These are phyloP conservation scores for Melampsora medusae DNA, from an alignment of 1,284 basidiomycete genomes.

Conservation along the genomic window DNA sequence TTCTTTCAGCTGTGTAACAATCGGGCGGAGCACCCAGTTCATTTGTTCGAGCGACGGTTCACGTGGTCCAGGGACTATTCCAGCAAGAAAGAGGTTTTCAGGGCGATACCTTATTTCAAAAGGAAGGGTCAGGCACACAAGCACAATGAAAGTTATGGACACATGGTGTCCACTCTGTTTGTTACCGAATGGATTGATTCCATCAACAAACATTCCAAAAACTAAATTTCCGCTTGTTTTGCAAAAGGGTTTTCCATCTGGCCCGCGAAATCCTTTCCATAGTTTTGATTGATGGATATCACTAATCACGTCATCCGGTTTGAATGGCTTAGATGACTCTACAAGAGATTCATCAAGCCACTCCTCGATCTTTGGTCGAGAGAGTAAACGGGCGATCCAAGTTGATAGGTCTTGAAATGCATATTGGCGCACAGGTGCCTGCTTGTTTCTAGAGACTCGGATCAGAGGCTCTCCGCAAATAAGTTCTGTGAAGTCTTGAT, in stretches of 20 bases:
- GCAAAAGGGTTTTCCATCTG: background rate
- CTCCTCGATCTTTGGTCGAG: background rate
- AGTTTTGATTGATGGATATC: constrained; percentile 10
- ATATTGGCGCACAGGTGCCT: background rate
- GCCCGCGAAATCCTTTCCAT: constrained; percentile 6
- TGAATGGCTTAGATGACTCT: background rate
- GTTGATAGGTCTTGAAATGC: constrained; percentile 7
- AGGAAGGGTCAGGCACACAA: constrained; percentile 47
- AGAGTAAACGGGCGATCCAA: constrained; percentile 12
- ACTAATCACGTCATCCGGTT: background rate
- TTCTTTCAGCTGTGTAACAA: constrained; percentile 52
- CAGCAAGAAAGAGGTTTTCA: constrained; percentile 56
- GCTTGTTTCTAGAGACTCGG: no score
- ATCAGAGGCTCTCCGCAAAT: no score
- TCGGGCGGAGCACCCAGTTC: constrained; percentile 31
- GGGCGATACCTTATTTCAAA: constrained; percentile 49
- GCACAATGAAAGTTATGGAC: constrained; percentile 15
- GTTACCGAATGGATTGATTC: constrained; percentile 6
- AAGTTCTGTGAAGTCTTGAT: no score
- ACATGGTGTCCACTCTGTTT: background rate
- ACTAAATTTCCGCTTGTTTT: background rate
- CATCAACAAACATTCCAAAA: constrained; percentile 22
- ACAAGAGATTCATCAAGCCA: background rate
- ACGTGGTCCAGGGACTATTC: constrained; percentile 53
- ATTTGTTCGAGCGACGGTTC: constrained; percentile 47